Percentiles rank a stretch among this genome's conserved stretches.
Evolutionary conservation across 2,329 filamentous ascomycete species (phyloP).

Genomic region (Aspergillus quadricinctus): DNA sequence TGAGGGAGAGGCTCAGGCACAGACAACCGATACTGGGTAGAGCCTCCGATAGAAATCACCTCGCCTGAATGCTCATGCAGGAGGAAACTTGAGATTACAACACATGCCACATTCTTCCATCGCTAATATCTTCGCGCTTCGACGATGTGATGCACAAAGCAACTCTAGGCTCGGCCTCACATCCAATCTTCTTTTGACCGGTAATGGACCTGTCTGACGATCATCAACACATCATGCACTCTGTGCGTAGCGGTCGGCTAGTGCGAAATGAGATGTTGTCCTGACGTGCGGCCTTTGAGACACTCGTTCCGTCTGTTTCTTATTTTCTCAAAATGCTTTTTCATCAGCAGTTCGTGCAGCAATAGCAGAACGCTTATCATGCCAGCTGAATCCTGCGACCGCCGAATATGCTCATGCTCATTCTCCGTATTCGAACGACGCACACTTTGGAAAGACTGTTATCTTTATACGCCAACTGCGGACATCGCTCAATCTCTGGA

Average conservation of each 20-base stretch:
- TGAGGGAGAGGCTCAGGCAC: constrained; percentile 6
- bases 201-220: background rate
- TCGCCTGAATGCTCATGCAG: background rate
- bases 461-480: too few relatives aligned
- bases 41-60: background rate
- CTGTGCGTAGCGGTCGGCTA: background rate
- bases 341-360: background rate
- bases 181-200: background rate
- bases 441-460: too few relatives aligned
- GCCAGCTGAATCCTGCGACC: too few relatives aligned
- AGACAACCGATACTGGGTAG: background rate
- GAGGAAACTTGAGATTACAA: background rate
- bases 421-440: too few relatives aligned
- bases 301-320: background rate
- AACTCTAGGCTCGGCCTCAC: background rate
- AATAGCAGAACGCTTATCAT: background rate
- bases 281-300: background rate
- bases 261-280: background rate
- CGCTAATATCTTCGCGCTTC: background rate
- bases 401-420: too few relatives aligned
- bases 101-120: background rate
- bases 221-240: background rate
- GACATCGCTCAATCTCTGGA: too few relatives aligned
- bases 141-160: background rate
- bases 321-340: background rate